A percentile compares a stretch with the other conserved stretches of the same genome.
These are phyloP conservation scores for Erythrobasidium yunnanense DNA, from an alignment of 768 basidiomycete species.

Conservation along the genomic window DNA sequence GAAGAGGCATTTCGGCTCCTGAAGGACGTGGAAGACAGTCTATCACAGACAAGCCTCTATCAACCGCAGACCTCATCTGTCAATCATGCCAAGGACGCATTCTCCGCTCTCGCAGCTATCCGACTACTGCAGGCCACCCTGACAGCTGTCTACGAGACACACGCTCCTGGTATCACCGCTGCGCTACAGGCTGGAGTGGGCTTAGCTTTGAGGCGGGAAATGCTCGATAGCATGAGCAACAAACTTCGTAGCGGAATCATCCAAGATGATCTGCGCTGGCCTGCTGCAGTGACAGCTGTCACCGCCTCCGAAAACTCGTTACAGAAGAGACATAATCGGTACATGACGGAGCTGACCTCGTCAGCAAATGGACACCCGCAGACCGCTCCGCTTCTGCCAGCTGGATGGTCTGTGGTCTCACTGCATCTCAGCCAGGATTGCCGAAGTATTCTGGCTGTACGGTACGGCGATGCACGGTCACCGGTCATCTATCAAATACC, in stretches of 20 bases:
- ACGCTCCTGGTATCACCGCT: constrained; percentile 18
- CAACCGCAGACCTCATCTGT: too few relatives aligned
- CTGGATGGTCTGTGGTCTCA: constrained; percentile 71
- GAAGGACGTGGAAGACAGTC: too few relatives aligned
- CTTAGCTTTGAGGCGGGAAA: constrained; percentile 64
- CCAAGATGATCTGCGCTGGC: constrained; percentile 67
- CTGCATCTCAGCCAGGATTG: constrained; percentile 74
- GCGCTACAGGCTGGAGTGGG: constrained; percentile 30
- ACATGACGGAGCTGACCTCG: too few relatives aligned
- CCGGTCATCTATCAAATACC: constrained; percentile 83
- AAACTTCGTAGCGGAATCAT: constrained; percentile 51
- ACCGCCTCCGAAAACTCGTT: constrained; percentile 34
- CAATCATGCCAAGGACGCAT: too few relatives aligned
- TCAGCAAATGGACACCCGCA: too few relatives aligned
- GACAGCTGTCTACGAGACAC: constrained; percentile 42
- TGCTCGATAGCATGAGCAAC: constrained; percentile 65
- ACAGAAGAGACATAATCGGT: not conserved
- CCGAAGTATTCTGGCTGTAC: constrained; percentile 68
- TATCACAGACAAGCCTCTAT: too few relatives aligned
- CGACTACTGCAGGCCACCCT: too few relatives aligned
- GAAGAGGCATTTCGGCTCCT: too few relatives aligned
- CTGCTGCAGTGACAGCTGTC: constrained; percentile 37
- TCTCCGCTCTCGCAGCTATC: too few relatives aligned
- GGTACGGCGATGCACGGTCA: constrained; percentile 54
- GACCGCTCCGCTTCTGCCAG: constrained; percentile 51